Base-by-base conservation (phyloP, 2,329 filamentous ascomycete species). In the Paraphoma sp. region DNA sequence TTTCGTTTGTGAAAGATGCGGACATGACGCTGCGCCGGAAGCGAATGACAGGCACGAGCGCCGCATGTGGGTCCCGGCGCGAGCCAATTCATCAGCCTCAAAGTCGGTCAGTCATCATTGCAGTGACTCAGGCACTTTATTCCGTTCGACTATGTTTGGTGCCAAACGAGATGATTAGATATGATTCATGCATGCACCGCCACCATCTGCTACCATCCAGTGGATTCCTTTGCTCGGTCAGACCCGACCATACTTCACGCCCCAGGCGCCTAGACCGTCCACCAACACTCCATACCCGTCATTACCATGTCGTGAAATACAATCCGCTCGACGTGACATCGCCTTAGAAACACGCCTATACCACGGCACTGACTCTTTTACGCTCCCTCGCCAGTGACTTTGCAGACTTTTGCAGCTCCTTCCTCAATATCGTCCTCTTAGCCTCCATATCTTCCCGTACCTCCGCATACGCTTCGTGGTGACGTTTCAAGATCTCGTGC, bases 401-500 rank as follows among this genome's bases (percentile, higher is more conserved):
- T 7, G 51, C 54, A 8, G 59, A 53, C 17, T 16, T 33, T n/a
- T 65, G 56, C 16, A 69, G 31, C 40, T 65, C 69, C 10, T 59
- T 53, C 36, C 50, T 56, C 31, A 74, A 47, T 4, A 16, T 52
- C 33, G 56, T 52, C 51, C 70, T 74, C 54, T 69, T 71, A 51
- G 58, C 53, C 7, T 62, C 52, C 31, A 74, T 54, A 1, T 64
- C 60, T 18, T 60, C 53, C 33, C 69, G 61, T 31, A 69, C 57
- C 12, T 58, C 45, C 36, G 72, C 62, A 47, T 79, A 76, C 14
- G 78, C 73, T 28, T 72, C 64, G 29, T 75, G 65, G 29, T 83
- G 81, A 6, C 68, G 69, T 48, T 76, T 56, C 45, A 79, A 72
- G 16, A 84, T 67, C 17, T 77, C 67, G 33, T 80, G 69, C 8